Conservation (phyloP, 768 basidiomycete species). For the Podaxis mareebaensis region DNA sequence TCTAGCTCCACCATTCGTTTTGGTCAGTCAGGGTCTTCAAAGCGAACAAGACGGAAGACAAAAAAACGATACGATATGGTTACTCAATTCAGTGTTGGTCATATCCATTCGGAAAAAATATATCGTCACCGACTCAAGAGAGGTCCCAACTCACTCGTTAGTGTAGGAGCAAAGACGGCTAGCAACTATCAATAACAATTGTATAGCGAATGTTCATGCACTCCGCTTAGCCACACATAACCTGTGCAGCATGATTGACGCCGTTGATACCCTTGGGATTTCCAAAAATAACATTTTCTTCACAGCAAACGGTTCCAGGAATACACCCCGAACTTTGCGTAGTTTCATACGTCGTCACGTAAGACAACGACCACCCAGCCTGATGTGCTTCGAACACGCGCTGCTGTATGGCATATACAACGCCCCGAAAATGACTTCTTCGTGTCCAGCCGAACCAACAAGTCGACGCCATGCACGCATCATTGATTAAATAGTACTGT, state of each 20-base stretch:
- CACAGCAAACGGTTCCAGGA: background rate
- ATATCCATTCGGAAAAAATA: background rate
- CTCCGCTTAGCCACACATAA: background rate
- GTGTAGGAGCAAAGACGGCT: background rate
- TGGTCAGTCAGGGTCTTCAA: background rate
- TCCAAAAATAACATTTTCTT: conserved; percentile 1
- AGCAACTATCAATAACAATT: background rate
- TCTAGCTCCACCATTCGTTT: background rate
- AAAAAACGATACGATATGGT: background rate
- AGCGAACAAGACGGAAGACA: conserved; percentile 1
- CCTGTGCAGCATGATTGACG: background rate
- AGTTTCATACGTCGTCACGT: background rate
- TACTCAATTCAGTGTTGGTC: background rate
- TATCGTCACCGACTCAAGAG: background rate
- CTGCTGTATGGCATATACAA: background rate
- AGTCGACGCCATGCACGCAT: background rate
- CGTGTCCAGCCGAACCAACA: conserved; percentile 5
- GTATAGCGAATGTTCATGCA: background rate
- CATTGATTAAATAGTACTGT: background rate
- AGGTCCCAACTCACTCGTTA: background rate
- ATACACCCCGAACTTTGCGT: conserved; percentile 3
- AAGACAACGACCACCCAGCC: background rate
- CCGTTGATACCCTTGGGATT: background rate
- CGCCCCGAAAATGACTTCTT: background rate
- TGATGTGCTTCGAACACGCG: background rate